phyloP scores from a whole-genome alignment of 1,139 yeast species.

The Wickerhamiella infanticola region DNA sequence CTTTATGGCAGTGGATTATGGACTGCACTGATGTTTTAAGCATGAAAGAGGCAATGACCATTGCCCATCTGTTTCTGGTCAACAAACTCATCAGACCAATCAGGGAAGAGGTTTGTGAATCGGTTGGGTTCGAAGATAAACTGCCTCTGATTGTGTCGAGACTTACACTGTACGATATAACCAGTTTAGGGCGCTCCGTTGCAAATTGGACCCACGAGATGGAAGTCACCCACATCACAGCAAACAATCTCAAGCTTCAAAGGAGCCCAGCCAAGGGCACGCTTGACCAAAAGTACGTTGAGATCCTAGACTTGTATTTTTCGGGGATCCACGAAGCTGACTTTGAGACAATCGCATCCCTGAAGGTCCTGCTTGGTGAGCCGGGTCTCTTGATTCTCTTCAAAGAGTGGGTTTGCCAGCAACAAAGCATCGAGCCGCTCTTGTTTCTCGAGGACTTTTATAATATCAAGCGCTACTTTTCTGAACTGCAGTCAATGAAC shows the following conservation, averaged over 20 bases:
- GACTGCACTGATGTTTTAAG: slow-evolving; percentile 69
- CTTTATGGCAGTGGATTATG: slow-evolving; percentile 72
- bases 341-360: slow-evolving; percentile 11
- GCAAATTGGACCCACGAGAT: slow-evolving; percentile 8
- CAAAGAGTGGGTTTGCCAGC: slow-evolving; percentile 43
- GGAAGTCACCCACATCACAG: not conserved
- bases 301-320: not conserved
- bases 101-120: slow-evolving; percentile 6
- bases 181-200: slow-evolving; percentile 11
- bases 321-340: not conserved
- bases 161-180: slow-evolving; percentile 13
- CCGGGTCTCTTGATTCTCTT: slow-evolving; percentile 69
- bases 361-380: slow-evolving; percentile 44
- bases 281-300: not conserved
- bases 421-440: slow-evolving; percentile 60
- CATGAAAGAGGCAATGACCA: slow-evolving; percentile 41
- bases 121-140: slow-evolving; percentile 5
- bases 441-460: slow-evolving; percentile 29
- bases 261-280: not conserved
- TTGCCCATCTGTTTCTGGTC: slow-evolving; percentile 42
- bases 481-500: not conserved
- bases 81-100: slow-evolving; percentile 32
- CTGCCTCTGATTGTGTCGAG: slow-evolving; percentile 7
- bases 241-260: not conserved
- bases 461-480: slow-evolving; percentile 16